Evolutionary conservation across 2,329 filamentous ascomycete species (phyloP).

Genomic region (Dothiorella sarmentorum): DNA sequence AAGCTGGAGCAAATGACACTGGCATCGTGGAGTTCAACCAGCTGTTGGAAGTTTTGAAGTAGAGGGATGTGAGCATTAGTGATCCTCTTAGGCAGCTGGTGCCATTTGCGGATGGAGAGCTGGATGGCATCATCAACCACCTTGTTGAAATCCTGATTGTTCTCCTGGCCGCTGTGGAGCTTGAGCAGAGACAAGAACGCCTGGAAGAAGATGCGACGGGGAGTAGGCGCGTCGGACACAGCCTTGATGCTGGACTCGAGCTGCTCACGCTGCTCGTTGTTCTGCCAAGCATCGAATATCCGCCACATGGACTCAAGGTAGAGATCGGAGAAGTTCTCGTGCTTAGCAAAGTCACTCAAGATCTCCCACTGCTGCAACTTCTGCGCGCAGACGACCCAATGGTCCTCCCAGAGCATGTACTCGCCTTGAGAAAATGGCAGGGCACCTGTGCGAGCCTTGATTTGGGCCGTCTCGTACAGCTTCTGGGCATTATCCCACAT

Average conservation of each 20-base stretch:
- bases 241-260: conserved; percentile 93
- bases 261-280: conserved; percentile 78
- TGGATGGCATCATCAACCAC: conserved; percentile 97
- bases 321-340: conserved; percentile 97
- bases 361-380: conserved; percentile 99
- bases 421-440: conserved; percentile 94
- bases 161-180: conserved; percentile 84
- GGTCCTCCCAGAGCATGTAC: conserved; percentile 99
- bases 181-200: conserved; percentile 97
- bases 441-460: conserved; percentile 94
- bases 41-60: conserved; percentile 94
- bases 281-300: conserved; percentile 92
- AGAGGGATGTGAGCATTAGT: conserved; percentile 95
- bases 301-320: conserved; percentile 94
- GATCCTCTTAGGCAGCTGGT: conserved; percentile 89
- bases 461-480: conserved; percentile 93
- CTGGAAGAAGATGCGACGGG: conserved; percentile 92
- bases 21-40: conserved; percentile 95
- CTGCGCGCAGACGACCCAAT: conserved; percentile 96
- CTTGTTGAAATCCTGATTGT: conserved; percentile 74
- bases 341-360: conserved; percentile 93
- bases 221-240: conserved; percentile 94
- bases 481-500: conserved; percentile 99
- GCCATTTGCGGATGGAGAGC: conserved; percentile 95
- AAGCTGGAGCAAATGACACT: conserved; percentile 94